Evolutionary conservation across 169 alveolate species (phyloP).

Genomic region (Fabrea salina): DNA sequence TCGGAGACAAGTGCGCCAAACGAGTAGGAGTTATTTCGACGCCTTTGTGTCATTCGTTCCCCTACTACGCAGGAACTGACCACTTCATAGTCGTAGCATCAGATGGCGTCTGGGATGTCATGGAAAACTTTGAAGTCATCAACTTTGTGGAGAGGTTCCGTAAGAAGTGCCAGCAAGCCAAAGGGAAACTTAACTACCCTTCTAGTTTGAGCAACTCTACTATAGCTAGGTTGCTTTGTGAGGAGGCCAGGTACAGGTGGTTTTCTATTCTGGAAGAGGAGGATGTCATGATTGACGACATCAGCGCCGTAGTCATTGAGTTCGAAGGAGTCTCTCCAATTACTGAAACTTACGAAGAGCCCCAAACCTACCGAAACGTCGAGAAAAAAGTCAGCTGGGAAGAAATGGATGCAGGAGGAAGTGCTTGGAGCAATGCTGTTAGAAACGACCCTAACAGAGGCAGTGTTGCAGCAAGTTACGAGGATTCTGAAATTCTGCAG

Average conservation of each 20-base stretch:
- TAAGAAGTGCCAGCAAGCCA: neutral
- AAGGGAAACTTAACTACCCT: neutral
- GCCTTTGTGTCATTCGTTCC: constrained; percentile 61
- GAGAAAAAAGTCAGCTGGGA: too few relatives aligned
- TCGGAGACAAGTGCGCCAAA: constrained; percentile 84
- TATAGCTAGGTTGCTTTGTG: constrained; percentile 15
- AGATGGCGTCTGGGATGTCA: constrained; percentile 36
- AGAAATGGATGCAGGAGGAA: too few relatives aligned
- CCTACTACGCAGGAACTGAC: neutral
- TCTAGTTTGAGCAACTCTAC: neutral
- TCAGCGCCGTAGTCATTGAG: constrained; percentile 23
- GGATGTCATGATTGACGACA: constrained; percentile 38
- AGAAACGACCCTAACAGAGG: too few relatives aligned
- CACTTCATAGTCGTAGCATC: constrained; percentile 19
- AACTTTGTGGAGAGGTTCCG: constrained; percentile 31
- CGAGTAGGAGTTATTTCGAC: constrained; percentile 76
- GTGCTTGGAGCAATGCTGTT: too few relatives aligned
- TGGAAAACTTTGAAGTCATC: constrained; percentile 24
- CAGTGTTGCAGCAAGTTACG: too few relatives aligned
- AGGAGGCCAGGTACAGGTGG: constrained; percentile 39
- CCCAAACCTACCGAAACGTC: too few relatives aligned
- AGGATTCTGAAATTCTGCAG: too few relatives aligned
- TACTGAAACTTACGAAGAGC: too few relatives aligned
- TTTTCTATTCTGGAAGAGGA: constrained; percentile 28
- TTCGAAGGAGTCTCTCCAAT: too few relatives aligned